A percentile compares a stretch with the other conserved stretches of the same genome.
Evolutionary conservation across 2,329 filamentous ascomycete species (phyloP).

Genomic region (Xylaria hypoxylon): DNA sequence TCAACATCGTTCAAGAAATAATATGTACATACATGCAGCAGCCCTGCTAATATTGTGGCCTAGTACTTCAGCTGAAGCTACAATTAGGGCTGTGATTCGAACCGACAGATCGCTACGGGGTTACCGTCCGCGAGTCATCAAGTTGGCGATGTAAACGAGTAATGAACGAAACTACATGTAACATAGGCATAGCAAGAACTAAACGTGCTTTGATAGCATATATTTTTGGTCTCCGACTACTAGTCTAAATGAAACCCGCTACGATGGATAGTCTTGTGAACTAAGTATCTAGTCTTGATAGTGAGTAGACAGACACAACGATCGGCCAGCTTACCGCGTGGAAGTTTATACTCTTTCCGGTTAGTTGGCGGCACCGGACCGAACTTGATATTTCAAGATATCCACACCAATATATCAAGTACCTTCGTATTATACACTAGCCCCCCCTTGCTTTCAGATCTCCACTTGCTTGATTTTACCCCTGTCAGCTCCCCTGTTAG

Average conservation of each 20-base stretch:
- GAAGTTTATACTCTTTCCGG: constrained; percentile 27
- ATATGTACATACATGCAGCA: constrained; percentile 21
- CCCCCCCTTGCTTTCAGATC: background rate
- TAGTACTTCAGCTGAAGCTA: constrained; percentile 30
- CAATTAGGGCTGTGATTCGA: background rate
- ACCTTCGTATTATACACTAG: too few species aligned
- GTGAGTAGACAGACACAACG: background rate
- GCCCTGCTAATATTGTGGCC: constrained; percentile 34
- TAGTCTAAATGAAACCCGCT: background rate
- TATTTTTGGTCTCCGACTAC: constrained; percentile 7
- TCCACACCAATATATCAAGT: background rate
- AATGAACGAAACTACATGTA: background rate
- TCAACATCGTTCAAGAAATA: constrained; percentile 12
- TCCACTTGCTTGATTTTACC: constrained; percentile 1
- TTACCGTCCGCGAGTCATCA: background rate
- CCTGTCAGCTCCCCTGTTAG: constrained; percentile 36
- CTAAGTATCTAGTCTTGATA: background rate
- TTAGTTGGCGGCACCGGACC: constrained; percentile 27
- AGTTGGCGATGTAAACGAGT: background rate
- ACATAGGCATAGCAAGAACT: background rate
- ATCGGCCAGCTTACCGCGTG: background rate
- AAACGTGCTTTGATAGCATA: background rate
- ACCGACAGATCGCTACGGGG: background rate
- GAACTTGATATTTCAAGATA: background rate
- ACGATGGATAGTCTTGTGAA: background rate